Conservation (phyloP, 495 filamentous ascomycete species). For the Daldinia caldariorum region DNA sequence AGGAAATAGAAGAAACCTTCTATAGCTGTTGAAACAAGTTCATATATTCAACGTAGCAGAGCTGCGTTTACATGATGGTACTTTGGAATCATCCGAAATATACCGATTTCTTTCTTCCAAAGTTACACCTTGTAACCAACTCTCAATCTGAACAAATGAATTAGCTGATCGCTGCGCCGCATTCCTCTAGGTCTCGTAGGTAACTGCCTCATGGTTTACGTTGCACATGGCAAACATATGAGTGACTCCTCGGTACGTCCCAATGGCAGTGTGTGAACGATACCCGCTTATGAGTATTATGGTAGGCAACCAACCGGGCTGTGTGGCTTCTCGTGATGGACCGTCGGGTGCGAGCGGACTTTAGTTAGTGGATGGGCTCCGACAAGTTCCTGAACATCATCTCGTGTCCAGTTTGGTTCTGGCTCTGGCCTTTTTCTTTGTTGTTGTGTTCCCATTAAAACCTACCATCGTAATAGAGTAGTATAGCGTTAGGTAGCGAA, state of each 20-base stretch:
- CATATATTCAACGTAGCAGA: conserved; percentile 2
- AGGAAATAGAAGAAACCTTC: conserved; percentile 22
- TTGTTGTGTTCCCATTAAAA: conserved; percentile 20
- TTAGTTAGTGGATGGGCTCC: conserved; percentile 21
- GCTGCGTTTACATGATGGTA: conserved; percentile 15
- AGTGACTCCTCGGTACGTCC: conserved; percentile 27
- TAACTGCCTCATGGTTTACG: conserved; percentile 25
- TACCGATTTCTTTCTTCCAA: conserved; percentile 21
- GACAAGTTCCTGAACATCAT: conserved; percentile 23
- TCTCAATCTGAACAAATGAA: conserved; percentile 21
- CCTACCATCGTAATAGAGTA: not conserved
- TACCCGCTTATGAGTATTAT: not conserved
- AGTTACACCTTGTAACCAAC: conserved; percentile 19
- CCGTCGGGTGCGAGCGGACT: conserved; percentile 33
- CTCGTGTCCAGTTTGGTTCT: conserved; percentile 15
- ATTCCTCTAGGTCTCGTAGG: conserved; percentile 27
- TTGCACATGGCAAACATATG: conserved; percentile 38
- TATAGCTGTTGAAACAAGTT: too few relatives aligned
- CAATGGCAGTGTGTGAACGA: conserved; percentile 18
- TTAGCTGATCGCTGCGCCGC: conserved; percentile 33
- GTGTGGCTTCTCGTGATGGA: conserved; percentile 29
- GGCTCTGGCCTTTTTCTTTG: too few relatives aligned
- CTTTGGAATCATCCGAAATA: conserved; percentile 23
- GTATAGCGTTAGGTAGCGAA: conserved; percentile 5
- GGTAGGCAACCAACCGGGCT: conserved; percentile 17